Conservation (phyloP, 78 protist species). For the Tieghemostelium lacteum region DNA sequence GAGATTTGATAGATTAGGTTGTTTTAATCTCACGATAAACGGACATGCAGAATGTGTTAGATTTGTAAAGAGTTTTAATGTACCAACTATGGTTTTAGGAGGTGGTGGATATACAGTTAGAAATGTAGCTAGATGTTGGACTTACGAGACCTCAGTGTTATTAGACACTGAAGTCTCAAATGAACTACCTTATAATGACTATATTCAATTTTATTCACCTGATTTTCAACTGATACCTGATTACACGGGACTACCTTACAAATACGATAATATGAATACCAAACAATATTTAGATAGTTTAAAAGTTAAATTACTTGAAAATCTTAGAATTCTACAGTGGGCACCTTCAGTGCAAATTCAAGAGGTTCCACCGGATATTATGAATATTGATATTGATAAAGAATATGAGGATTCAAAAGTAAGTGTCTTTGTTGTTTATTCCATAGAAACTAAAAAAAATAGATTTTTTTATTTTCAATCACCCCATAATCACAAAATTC, state of each 20-base stretch:
- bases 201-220: constrained; percentile 97
- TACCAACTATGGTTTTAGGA: constrained; percentile 96
- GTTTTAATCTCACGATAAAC: constrained; percentile 92
- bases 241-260: constrained; percentile 55
- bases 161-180: constrained; percentile 48
- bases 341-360: constrained; percentile 59
- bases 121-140: constrained; percentile 98
- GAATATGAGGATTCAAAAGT: constrained; percentile 61
- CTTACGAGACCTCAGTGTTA: constrained; percentile 85
- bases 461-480: no score
- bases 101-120: constrained; percentile 98
- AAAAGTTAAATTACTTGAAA: constrained; percentile 61
- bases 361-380: constrained; percentile 81
- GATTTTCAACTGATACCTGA: constrained; percentile 90
- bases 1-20: constrained; percentile 97
- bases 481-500: no score
- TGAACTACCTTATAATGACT: constrained; percentile 96
- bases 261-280: constrained; percentile 93
- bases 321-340: constrained; percentile 58
- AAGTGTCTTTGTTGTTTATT: constrained; percentile 1
- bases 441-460: no score
- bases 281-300: constrained; percentile 86
- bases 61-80: constrained; percentile 78
- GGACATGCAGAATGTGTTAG: constrained; percentile 81
- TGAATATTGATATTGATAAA: constrained; percentile 23